Evolutionary conservation across 2,329 filamentous ascomycete species (phyloP), one percentile per base, ranked within the genome.

Genomic region (Pyrenophora tritici-repentis): DNA sequence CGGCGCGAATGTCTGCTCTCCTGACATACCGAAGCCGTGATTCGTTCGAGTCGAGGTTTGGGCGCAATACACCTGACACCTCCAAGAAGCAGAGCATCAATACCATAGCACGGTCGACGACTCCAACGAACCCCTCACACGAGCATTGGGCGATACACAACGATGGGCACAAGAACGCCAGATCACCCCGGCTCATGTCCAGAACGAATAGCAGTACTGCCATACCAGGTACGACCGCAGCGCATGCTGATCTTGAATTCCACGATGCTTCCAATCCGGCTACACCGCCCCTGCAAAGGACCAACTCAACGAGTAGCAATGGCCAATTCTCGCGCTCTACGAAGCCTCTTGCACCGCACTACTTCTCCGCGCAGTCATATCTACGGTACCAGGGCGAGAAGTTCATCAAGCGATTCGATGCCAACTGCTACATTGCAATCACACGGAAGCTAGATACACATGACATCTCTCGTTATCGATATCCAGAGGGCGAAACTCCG

Each of bases 341-440:
- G 63, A 77, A 67, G 63, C 73, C 71, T 36, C 73, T 59, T 45
- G 68, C 76, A 55, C 68, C 79, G 2, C 94, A 90, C n/a, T 97
- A 97, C 75, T 99, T 97, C 76, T 97, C 94, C 0, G 94, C 94
- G 0, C 94, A 99, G 73, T 97, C 92, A 0, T 99, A 99, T 75
- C 83, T 99, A 36, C 89, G 94, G 16, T 99, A 99, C 75, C 94
- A 99, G 75, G 93, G 91, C 48, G 84, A 88, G 65, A 99, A 99
- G 74, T 99, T 99, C 66, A 94, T 97, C 65, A 91, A 90, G 73
- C 89, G 94, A 8, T 99, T 97, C 73, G 94, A 99, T 74, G 90
- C 91, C 66, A 99, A 99, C 74, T 99, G 94, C 78, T 99, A 99
- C 78, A 97, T 99, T 63, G 92, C 94, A 61, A 97, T 99, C 75